Evolutionary conservation across 2,329 filamentous ascomycete genomes (phyloP), one percentile per base, ranked within the genome.

Genomic region (Pestalotiopsis sp.): DNA sequence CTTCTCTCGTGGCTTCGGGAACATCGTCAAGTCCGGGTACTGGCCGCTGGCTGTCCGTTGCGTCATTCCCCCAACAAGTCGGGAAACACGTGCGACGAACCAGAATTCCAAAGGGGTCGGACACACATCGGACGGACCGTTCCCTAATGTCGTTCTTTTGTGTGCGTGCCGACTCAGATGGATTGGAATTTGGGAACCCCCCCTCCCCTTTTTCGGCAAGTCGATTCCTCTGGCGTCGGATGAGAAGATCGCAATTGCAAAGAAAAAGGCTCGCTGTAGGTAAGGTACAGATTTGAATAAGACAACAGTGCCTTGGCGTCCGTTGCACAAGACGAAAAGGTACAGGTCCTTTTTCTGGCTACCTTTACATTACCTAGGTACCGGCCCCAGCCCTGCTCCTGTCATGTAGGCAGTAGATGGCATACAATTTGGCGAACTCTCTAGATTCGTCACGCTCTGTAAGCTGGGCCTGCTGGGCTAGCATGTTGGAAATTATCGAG

Each of bases 331-430:
- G 6, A 7, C 27, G 27, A 31, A 31, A 31, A 31, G 27, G 27
- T 31, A 31, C 27, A 31, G 27, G 27, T 31, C 27, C 27, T 31
- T 31, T 31, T 31, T 31, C 27, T 31, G 56, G 25, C 11, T n/a
- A 23, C 23, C 5, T 20, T 20, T 58, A 58, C 52, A 5, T 58
- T 27, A 41, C 39, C 39, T 45, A 45, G 41, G 41, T 41, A 41
- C 27, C 36, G 23, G 23, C 27, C 23, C 64, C 52, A 58, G 64
- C 56, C 52, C 36, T 66, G 36, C 39, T 45, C 17, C 39, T 23
- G 31, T 23, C 36, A 31, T 60, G 52, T 66, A 66, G 17, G 64
- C 64, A 59, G 39, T 66, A 66, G 58, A 66, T 60, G 52, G 64
- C n/a, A 59, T 66, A 60, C 23, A 66, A 66, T 66, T 23, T 60